These are phyloP conservation scores for Tephrocybe sp. DNA, from an alignment of 768 basidiomycete species.

Conservation along the genomic window DNA sequence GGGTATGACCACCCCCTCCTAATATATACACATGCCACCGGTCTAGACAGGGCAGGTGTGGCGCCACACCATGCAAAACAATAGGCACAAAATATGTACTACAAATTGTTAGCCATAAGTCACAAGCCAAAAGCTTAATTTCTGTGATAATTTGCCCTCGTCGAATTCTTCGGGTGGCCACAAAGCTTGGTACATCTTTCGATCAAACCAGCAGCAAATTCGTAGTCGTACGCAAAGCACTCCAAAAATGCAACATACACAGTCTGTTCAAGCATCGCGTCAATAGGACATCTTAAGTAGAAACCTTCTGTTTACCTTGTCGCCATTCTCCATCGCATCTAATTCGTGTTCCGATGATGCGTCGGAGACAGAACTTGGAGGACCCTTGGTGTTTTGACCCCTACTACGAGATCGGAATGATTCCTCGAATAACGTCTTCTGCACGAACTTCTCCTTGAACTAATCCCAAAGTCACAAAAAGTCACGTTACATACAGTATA, in stretches of 20 bases:
- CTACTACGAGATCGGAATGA: background rate
- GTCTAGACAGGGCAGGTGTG: no score
- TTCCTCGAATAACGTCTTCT: background rate
- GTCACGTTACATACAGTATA: no score
- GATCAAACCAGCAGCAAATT: background rate
- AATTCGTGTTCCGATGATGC: background rate
- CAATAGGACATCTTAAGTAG: background rate
- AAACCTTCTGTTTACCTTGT: background rate
- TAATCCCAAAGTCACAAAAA: background rate
- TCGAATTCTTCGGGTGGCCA: no score
- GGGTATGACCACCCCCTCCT: no score
- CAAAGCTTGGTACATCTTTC: background rate
- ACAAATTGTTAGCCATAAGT: no score
- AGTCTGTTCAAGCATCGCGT: background rate
- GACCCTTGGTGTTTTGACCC: no score
- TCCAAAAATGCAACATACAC: background rate
- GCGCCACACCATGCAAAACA: no score
- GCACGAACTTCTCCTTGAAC: background rate
- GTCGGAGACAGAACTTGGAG: background rate
- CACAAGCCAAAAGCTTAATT: no score
- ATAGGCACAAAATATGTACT: no score
- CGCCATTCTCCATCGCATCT: conserved; percentile 1
- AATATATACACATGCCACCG: no score
- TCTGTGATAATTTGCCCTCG: no score
- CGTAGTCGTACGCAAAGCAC: background rate